Evolutionary conservation across 1,284 basidiomycete genomes (phyloP).

Genomic region (Pseudozyma tsukubaensis): DNA sequence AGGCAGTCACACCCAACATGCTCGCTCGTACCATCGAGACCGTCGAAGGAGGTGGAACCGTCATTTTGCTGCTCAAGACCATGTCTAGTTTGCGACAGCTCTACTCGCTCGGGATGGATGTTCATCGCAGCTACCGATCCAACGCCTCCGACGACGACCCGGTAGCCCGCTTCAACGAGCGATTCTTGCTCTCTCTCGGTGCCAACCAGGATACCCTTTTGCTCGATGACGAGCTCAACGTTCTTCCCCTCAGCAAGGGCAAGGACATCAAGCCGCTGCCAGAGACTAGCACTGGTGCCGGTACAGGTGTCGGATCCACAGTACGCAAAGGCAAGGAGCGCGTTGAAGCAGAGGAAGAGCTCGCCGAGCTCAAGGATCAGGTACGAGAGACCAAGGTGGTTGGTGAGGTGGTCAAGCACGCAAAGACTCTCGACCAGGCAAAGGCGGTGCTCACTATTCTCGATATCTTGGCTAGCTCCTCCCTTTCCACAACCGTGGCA

Average conservation of each 20-base stretch:
- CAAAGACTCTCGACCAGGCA: constrained; percentile 88
- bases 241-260: constrained; percentile 93
- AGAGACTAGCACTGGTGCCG: constrained; percentile 69
- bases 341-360: constrained; percentile 73
- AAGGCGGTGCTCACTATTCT: constrained; percentile 64
- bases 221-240: constrained; percentile 97
- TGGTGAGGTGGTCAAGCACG: constrained; percentile 88
- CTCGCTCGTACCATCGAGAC: constrained; percentile 98
- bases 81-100: constrained; percentile 94
- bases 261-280: constrained; percentile 87
- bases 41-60: constrained; percentile 94
- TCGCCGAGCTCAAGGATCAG: constrained; percentile 83
- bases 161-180: constrained; percentile 95
- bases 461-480: constrained; percentile 63
- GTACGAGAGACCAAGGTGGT: constrained; percentile 87
- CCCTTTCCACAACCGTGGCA: constrained; percentile 91
- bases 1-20: constrained; percentile 96
- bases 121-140: constrained; percentile 82
- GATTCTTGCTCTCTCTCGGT: constrained; percentile 78
- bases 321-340: constrained; percentile 73
- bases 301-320: constrained; percentile 57
- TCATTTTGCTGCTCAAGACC: constrained; percentile 91
- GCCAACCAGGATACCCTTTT: constrained; percentile 89
- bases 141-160: constrained; percentile 85
- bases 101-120: constrained; percentile 93